These are phyloP conservation scores for Lactuca saligna DNA, from an alignment of 129 eudicot species.

Conservation along the genomic window DNA sequence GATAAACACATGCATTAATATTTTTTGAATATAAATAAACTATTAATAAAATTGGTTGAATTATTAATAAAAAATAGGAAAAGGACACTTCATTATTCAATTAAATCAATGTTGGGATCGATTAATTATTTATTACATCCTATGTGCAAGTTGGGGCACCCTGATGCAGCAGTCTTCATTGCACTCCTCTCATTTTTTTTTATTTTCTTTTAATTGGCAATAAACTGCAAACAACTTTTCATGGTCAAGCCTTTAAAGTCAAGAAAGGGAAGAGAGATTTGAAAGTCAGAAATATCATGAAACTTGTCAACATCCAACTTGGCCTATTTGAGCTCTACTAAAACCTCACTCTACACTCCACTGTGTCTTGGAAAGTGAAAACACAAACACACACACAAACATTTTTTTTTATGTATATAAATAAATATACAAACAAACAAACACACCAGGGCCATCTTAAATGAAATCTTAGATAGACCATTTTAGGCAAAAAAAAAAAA, in stretches of 20 bases:
- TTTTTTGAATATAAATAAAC: neutral
- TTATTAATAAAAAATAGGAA: conserved; percentile 10
- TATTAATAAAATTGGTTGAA: neutral
- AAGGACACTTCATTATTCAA: conserved; percentile 2
- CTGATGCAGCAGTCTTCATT: neutral
- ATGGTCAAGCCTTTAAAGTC: conserved; percentile 31
- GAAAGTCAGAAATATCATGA: conserved; percentile 24
- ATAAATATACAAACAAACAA: neutral
- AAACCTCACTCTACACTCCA: conserved; percentile 22
- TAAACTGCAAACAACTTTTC: conserved; percentile 1
- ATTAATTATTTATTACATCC: conserved; percentile 1
- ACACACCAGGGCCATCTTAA: neutral
- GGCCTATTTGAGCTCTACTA: conserved; percentile 29
- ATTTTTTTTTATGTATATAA: no score
- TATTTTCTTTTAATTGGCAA: neutral
- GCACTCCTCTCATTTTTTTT: no score
- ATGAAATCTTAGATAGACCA: neutral
- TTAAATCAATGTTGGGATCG: conserved; percentile 6
- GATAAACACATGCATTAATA: neutral
- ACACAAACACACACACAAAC: neutral
- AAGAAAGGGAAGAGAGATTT: conserved; percentile 19
- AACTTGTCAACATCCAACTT: conserved; percentile 25
- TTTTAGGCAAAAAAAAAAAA: no score
- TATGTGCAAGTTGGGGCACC: conserved; percentile 27
- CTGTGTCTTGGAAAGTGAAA: conserved; percentile 13